Conservation (phyloP, 2,329 filamentous ascomycete genomes). For the Neocucurbitaria cava region DNA sequence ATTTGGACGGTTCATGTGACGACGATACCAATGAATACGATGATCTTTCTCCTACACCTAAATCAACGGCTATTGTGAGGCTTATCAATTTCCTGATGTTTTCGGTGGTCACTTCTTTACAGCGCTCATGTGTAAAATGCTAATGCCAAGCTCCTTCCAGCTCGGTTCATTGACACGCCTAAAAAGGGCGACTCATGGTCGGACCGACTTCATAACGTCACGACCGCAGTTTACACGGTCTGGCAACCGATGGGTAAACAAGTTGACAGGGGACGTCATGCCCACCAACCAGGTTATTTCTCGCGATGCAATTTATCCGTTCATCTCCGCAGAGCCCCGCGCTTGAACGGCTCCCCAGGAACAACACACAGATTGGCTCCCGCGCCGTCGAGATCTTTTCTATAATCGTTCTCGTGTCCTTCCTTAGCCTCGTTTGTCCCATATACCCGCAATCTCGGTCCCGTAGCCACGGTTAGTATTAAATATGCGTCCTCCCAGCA, state of each 20-base stretch:
- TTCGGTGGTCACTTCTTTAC: no score
- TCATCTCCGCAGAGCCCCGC: constrained; percentile 35
- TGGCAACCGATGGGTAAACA: constrained; percentile 25
- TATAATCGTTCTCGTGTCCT: constrained; percentile 21
- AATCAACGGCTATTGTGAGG: not conserved
- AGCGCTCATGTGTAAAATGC: no score
- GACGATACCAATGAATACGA: constrained; percentile 35
- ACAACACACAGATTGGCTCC: constrained; percentile 18
- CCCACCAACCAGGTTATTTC: constrained; percentile 38
- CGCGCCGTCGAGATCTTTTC: constrained; percentile 15
- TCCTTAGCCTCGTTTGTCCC: constrained; percentile 26
- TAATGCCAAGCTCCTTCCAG: not conserved
- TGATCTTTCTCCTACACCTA: constrained; percentile 1
- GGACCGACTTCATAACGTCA: not conserved
- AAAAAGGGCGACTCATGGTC: not conserved
- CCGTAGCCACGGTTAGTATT: constrained; percentile 13
- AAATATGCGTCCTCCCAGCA: constrained; percentile 15
- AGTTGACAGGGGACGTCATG: constrained; percentile 2
- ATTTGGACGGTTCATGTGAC: constrained; percentile 3
- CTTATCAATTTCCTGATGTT: no score
- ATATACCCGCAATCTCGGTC: constrained; percentile 22
- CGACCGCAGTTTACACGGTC: constrained; percentile 14
- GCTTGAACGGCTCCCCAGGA: constrained; percentile 25
- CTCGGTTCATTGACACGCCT: not conserved
- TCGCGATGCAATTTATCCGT: constrained; percentile 41